Conservation (phyloP, 2,329 filamentous ascomycete species). For the Samsoniella hepiali region DNA sequence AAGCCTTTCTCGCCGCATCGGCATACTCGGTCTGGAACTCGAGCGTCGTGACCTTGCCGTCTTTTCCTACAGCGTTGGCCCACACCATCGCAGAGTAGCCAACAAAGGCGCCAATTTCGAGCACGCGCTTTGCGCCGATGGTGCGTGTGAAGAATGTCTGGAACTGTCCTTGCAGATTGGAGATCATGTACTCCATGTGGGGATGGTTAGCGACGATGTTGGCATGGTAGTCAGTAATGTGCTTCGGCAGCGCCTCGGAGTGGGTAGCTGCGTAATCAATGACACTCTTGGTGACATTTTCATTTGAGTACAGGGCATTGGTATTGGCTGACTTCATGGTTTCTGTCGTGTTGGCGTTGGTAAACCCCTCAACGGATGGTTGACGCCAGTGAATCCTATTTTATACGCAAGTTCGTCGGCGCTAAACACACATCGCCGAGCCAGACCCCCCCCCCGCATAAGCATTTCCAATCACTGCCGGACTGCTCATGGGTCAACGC, state of each 20-base stretch:
- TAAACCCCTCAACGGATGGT: background rate
- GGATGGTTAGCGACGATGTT: conserved; percentile 25
- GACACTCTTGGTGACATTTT: conserved; percentile 39
- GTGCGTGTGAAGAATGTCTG: conserved; percentile 35
- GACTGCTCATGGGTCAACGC: background rate
- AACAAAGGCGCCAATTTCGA: conserved; percentile 42
- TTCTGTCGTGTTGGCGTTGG: conserved; percentile 2
- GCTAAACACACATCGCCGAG: conserved; percentile 10
- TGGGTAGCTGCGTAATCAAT: conserved; percentile 41
- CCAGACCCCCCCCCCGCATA: background rate
- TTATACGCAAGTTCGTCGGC: background rate
- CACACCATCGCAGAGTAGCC: conserved; percentile 42
- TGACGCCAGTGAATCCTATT: background rate
- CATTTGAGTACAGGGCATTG: conserved; percentile 42
- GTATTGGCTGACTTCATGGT: conserved; percentile 38
- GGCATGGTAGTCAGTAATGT: conserved; percentile 40
- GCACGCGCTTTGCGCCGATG: conserved; percentile 38
- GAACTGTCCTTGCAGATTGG: conserved; percentile 32
- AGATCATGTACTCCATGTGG: conserved; percentile 33
- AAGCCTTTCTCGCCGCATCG: conserved; percentile 36
- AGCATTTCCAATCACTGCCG: background rate
- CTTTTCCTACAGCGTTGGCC: conserved; percentile 38
- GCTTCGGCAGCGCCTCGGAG: conserved; percentile 40
- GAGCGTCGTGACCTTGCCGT: conserved; percentile 40
- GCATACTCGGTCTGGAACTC: conserved; percentile 46